Evolutionary conservation across 306 rosid genomes (phyloP).

Genomic region (Luffa acutangula): DNA sequence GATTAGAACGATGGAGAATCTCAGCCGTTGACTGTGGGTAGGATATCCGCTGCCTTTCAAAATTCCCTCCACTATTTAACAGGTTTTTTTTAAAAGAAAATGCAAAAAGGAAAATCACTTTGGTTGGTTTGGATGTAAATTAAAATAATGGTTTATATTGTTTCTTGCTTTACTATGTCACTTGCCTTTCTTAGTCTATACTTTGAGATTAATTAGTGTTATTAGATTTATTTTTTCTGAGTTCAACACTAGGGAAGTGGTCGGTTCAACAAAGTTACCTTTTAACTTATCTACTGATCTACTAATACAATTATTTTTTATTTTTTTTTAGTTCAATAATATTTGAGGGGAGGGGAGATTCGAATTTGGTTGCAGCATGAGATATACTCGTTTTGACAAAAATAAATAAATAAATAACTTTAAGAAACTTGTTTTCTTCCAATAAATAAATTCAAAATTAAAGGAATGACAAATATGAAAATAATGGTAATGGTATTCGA

Average conservation of each 20-base stretch:
- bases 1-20: slow-evolving; percentile 22
- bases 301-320: no score
- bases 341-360: no score
- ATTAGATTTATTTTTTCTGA: neutral
- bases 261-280: no score
- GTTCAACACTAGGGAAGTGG: neutral
- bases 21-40: slow-evolving; percentile 30
- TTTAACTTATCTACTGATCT: no score
- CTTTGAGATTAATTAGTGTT: neutral
- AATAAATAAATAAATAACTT: no score
- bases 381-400: no score
- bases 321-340: no score
- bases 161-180: neutral
- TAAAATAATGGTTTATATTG: neutral
- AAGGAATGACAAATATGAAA: no score
- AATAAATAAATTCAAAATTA: no score
- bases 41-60: slow-evolving; percentile 42
- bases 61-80: slow-evolving; percentile 9
- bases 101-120: neutral
- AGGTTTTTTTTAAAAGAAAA: neutral
- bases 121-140: neutral
- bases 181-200: neutral
- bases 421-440: no score
- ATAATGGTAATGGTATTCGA: no score
- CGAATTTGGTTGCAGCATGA: no score